A percentile compares a stretch with the other conserved stretches of the same genome.
Conservation (phyloP, 192 early-diverging fungal species). For the Spizellomyces punctatus region DNA sequence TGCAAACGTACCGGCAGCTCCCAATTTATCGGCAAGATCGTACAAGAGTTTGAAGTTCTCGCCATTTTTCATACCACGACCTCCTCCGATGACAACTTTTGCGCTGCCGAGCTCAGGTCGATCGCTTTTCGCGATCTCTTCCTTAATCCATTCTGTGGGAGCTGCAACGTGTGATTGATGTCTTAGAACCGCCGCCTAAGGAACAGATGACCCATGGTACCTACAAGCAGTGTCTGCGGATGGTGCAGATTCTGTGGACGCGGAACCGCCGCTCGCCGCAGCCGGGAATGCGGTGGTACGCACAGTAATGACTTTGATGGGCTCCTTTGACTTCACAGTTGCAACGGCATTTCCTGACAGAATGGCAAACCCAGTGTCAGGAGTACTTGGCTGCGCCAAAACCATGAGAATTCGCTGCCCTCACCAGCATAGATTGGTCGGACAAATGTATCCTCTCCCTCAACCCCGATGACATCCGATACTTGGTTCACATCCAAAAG, state of each 20-base stretch:
- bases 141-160: conserved; percentile 80
- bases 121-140: conserved; percentile 91
- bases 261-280: conserved; percentile 62
- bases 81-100: conserved; percentile 89
- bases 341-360: conserved; percentile 88
- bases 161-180: conserved; percentile 17
- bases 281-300: conserved; percentile 86
- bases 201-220: neutral
- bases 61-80: conserved; percentile 93
- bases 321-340: conserved; percentile 88
- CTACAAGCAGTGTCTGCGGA: conserved; percentile 51
- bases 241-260: conserved; percentile 70
- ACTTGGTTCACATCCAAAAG: conserved; percentile 87
- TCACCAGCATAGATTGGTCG: conserved; percentile 96
- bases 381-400: too few relatives aligned
- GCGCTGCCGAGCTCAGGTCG: conserved; percentile 89
- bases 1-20: conserved; percentile 72
- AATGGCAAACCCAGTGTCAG: neutral
- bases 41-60: conserved; percentile 94
- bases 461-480: conserved; percentile 84
- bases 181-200: neutral
- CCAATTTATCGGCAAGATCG: conserved; percentile 90
- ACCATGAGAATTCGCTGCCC: neutral
- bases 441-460: conserved; percentile 85
- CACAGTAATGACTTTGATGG: conserved; percentile 87